phyloP scores from a whole-genome alignment of 2,329 filamentous ascomycete genomes.

The Lojkania enalia region DNA sequence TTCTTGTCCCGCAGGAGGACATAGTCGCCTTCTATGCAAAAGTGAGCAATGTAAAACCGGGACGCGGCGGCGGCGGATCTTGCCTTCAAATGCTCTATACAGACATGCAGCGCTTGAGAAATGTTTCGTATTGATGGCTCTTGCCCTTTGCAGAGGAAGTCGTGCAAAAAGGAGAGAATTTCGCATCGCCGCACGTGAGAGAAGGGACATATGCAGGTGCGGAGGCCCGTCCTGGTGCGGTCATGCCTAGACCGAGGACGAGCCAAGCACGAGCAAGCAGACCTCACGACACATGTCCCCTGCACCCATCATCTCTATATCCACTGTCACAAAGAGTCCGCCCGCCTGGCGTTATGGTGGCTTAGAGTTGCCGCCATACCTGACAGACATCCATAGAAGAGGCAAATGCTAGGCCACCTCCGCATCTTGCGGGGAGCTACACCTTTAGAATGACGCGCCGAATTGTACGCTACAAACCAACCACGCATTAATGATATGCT shows the following conservation, averaged over 20 bases:
- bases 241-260: constrained; percentile 9
- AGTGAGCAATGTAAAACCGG: constrained; percentile 16
- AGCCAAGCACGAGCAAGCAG: constrained; percentile 1
- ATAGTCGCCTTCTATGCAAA: constrained; percentile 40
- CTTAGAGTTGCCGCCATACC: neutral
- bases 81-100: constrained; percentile 35
- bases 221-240: constrained; percentile 20
- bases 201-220: constrained; percentile 13
- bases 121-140: constrained; percentile 7
- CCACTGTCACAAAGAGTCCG: neutral
- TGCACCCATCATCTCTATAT: neutral
- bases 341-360: neutral
- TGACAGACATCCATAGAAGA: neutral
- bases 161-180: constrained; percentile 10
- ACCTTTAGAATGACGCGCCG: constrained; percentile 43
- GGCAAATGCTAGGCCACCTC: constrained; percentile 4
- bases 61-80: constrained; percentile 11
- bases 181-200: constrained; percentile 26
- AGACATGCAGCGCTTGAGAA: constrained; percentile 25
- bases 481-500: too few relatives aligned
- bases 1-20: constrained; percentile 49
- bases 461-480: constrained; percentile 39
- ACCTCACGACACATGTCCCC: constrained; percentile 1
- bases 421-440: constrained; percentile 15
- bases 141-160: constrained; percentile 7